Percentiles rank a stretch among this genome's conserved stretches.
phyloP scores from a whole-genome alignment of 2,329 filamentous ascomycete species.

The Diaporthe nobilis region DNA sequence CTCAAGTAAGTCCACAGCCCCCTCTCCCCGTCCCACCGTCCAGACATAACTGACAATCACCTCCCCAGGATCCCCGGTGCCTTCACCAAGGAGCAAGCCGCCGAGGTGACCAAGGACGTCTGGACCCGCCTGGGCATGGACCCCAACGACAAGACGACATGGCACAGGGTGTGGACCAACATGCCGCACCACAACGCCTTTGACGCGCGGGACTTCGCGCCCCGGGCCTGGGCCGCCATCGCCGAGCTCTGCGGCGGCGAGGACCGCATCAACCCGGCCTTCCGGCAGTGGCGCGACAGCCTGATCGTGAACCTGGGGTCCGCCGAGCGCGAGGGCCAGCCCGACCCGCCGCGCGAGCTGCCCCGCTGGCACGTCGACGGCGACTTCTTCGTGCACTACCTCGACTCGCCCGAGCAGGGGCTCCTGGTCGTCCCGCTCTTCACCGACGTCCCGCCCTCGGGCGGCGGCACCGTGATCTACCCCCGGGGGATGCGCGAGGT shows the following conservation, averaged over 20 bases:
- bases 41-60: conserved; percentile 44
- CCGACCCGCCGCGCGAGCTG: conserved; percentile 66
- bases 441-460: conserved; percentile 71
- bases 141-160: conserved; percentile 74
- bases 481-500: conserved; percentile 70
- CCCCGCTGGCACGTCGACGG: conserved; percentile 78
- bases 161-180: conserved; percentile 73
- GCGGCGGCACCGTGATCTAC: conserved; percentile 77
- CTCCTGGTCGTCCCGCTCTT: conserved; percentile 78
- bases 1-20: conserved; percentile 48
- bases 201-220: conserved; percentile 69
- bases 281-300: conserved; percentile 74
- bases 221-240: conserved; percentile 76
- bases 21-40: background rate
- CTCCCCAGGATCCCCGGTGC: conserved; percentile 49
- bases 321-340: conserved; percentile 63
- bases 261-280: conserved; percentile 62
- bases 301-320: conserved; percentile 80
- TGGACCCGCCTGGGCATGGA: conserved; percentile 78
- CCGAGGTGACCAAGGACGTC: conserved; percentile 57
- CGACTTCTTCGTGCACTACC: conserved; percentile 80
- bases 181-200: conserved; percentile 74
- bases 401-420: conserved; percentile 79
- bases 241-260: conserved; percentile 77
- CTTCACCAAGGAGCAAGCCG: conserved; percentile 57